A percentile compares a stretch with the other conserved stretches of the same genome.
Evolutionary conservation across 163 green algal species (phyloP).

Genomic region (Smithsoniella earleae): DNA sequence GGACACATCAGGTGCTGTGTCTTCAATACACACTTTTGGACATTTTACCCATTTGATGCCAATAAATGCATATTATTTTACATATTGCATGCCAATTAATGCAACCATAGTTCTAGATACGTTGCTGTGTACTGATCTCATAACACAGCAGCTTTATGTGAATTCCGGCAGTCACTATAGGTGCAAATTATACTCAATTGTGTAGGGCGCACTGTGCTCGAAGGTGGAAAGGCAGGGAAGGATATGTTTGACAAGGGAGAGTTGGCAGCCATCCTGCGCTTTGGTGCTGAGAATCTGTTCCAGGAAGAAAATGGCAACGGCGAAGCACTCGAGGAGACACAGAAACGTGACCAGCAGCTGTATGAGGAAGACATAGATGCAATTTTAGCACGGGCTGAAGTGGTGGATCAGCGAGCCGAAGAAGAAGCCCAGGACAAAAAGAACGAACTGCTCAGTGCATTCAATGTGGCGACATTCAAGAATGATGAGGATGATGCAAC

Average conservation of each 20-base stretch:
- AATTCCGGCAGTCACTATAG: too few species aligned
- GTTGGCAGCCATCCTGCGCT: slow-evolving; percentile 87
- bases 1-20: slow-evolving; percentile 76
- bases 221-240: slow-evolving; percentile 42
- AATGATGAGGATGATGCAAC: slow-evolving; percentile 59
- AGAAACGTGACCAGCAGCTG: slow-evolving; percentile 51
- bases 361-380: slow-evolving; percentile 85
- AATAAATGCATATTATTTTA: too few species aligned
- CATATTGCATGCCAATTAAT: too few species aligned
- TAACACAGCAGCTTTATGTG: too few species aligned
- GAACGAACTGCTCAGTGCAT: slow-evolving; percentile 71
- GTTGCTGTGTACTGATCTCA: too few species aligned
- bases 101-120: too few species aligned
- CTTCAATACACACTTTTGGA: too few species aligned
- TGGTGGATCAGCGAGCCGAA: slow-evolving; percentile 34
- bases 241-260: slow-evolving; percentile 81
- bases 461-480: slow-evolving; percentile 94
- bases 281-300: slow-evolving; percentile 94
- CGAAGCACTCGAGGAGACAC: slow-evolving; percentile 34
- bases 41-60: too few species aligned
- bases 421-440: slow-evolving; percentile 36
- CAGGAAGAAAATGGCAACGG: slow-evolving; percentile 40
- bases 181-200: too few species aligned
- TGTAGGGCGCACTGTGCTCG: slow-evolving; percentile 61
- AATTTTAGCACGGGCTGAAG: slow-evolving; percentile 84